Evolutionary conservation across 2,329 filamentous ascomycete genomes (phyloP).

Genomic region (Didymella keratinophila): DNA sequence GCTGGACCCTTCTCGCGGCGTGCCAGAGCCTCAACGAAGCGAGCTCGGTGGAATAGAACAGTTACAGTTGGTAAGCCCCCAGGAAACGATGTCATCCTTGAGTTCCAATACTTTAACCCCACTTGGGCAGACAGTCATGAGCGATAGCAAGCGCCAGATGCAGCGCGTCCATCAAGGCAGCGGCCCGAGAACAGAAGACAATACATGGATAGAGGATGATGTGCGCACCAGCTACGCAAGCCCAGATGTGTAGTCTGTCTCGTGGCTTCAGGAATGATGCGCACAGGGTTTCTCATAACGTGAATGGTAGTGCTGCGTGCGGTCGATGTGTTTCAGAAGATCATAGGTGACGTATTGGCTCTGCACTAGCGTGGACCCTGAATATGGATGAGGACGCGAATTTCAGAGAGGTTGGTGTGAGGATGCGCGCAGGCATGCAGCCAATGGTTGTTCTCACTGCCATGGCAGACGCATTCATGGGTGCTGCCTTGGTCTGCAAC

Average conservation of each 20-base stretch:
- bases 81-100: conserved; percentile 9
- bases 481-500: conserved; percentile 19
- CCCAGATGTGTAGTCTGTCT: conserved; percentile 22
- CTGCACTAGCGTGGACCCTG: conserved; percentile 22
- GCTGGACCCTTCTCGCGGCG: conserved; percentile 1
- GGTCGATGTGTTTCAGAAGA: conserved; percentile 29
- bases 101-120: conserved; percentile 9
- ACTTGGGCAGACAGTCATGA: neutral
- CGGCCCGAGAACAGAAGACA: neutral
- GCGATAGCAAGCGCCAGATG: conserved; percentile 1
- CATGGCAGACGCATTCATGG: conserved; percentile 15
- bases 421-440: conserved; percentile 12
- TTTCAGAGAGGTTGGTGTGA: conserved; percentile 7
- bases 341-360: conserved; percentile 32
- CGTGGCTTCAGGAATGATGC: conserved; percentile 28
- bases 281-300: conserved; percentile 16
- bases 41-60: neutral
- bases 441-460: conserved; percentile 1
- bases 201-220: neutral
- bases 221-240: conserved; percentile 24
- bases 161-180: conserved; percentile 1
- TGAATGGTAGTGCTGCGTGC: conserved; percentile 24
- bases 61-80: conserved; percentile 1
- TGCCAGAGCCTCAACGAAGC: conserved; percentile 7
- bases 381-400: conserved; percentile 10